Percentiles rank a stretch among this genome's conserved stretches.
Evolutionary conservation across 2,329 filamentous ascomycete species (phyloP).

Genomic region (Xenoacremonium recifei): DNA sequence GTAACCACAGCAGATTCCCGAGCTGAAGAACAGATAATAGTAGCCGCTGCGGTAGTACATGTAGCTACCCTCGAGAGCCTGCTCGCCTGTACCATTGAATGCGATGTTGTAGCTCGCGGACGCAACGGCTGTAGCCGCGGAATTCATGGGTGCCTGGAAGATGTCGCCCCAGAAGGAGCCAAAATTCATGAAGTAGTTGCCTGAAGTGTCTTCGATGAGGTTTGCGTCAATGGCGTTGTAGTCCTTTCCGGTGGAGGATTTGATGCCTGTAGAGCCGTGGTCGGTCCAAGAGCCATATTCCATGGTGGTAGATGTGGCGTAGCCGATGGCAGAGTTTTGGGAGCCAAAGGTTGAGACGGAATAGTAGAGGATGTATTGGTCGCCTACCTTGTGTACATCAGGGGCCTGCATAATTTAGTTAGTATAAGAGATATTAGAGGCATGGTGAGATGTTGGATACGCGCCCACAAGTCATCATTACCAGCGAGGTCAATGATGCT

Average conservation of each 20-base stretch:
- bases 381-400: slow-evolving; percentile 44
- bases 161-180: slow-evolving; percentile 69
- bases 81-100: slow-evolving; percentile 46
- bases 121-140: slow-evolving; percentile 27
- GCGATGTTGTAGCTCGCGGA: slow-evolving; percentile 44
- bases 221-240: slow-evolving; percentile 64
- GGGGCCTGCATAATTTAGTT: slow-evolving; percentile 11
- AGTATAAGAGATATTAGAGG: too few species aligned
- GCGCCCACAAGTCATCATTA: slow-evolving; percentile 43
- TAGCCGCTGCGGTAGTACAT: slow-evolving; percentile 54
- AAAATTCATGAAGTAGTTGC: slow-evolving; percentile 53
- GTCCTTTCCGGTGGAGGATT: slow-evolving; percentile 36
- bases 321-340: slow-evolving; percentile 61
- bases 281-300: slow-evolving; percentile 60
- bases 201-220: slow-evolving; percentile 39
- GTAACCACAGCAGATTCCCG: slow-evolving; percentile 62
- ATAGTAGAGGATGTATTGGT: slow-evolving; percentile 65
- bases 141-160: slow-evolving; percentile 54
- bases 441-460: too few species aligned
- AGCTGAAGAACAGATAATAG: slow-evolving; percentile 65
- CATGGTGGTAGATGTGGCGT: slow-evolving; percentile 44
- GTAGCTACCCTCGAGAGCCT: slow-evolving; percentile 56
- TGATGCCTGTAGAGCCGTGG: slow-evolving; percentile 53
- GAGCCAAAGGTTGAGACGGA: slow-evolving; percentile 59
- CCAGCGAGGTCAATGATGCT: slow-evolving; percentile 40